Evolutionary conservation across 441 rosid species (phyloP).

Genomic region (Brassica balearica): DNA sequence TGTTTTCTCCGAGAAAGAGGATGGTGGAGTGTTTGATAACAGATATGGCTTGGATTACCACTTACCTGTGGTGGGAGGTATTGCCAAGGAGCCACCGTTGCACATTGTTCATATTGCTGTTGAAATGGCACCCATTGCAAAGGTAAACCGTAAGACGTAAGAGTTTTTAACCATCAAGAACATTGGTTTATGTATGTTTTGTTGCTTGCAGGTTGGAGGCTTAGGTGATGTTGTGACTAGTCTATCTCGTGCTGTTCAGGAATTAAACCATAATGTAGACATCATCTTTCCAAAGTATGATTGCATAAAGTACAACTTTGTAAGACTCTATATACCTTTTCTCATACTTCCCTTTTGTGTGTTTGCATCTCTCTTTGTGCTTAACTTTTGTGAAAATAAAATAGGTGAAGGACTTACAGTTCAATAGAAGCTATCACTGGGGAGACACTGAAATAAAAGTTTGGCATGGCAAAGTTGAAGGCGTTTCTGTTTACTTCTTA

Average conservation of each 20-base stretch:
- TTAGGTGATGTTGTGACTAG: constrained; percentile 97
- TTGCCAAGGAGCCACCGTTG: constrained; percentile 86
- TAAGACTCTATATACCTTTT: constrained; percentile 53
- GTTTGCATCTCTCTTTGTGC: constrained; percentile 30
- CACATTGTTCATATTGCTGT: constrained; percentile 93
- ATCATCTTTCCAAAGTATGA: constrained; percentile 93
- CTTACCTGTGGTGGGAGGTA: constrained; percentile 80
- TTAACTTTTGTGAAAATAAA: constrained; percentile 25
- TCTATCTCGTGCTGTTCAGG: constrained; percentile 98
- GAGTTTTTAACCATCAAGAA: constrained; percentile 16
- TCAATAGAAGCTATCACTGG: constrained; percentile 77
- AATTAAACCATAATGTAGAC: constrained; percentile 84
- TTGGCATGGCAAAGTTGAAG: constrained; percentile 95
- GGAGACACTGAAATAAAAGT: constrained; percentile 92
- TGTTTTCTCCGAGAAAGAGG: constrained; percentile 93
- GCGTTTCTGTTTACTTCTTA: constrained; percentile 89
- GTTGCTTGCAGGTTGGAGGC: constrained; percentile 87
- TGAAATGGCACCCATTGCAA: constrained; percentile 99
- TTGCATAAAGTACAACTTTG: constrained; percentile 75
- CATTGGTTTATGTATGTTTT: constrained; percentile 26
- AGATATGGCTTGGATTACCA: constrained; percentile 86
- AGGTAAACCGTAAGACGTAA: constrained; percentile 52
- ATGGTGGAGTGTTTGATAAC: constrained; percentile 89
- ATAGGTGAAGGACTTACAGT: constrained; percentile 83
- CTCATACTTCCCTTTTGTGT: neutral